These are phyloP conservation scores for Plasmopara viticola DNA, from an alignment of 352 stramenopile species.

Conservation along the genomic window DNA sequence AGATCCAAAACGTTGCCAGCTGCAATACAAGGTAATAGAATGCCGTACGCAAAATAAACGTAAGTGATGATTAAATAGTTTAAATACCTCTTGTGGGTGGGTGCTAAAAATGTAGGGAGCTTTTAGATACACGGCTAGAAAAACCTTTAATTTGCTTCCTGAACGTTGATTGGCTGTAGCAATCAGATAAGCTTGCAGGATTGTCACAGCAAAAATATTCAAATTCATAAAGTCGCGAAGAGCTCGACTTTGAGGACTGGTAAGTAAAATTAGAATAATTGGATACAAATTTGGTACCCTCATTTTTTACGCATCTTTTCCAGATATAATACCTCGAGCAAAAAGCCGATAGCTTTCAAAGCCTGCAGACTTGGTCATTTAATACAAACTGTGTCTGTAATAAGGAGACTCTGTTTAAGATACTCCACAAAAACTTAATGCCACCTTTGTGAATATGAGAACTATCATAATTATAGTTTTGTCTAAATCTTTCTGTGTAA, in stretches of 20 bases:
- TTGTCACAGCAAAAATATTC: too few relatives aligned
- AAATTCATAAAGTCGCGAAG: too few relatives aligned
- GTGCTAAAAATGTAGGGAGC: too few relatives aligned
- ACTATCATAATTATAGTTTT: slow-evolving; percentile 1
- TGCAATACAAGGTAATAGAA: slow-evolving; percentile 78
- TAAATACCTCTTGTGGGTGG: too few relatives aligned
- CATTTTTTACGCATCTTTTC: slow-evolving; percentile 5
- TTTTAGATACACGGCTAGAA: too few relatives aligned
- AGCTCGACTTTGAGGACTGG: slow-evolving; percentile 28
- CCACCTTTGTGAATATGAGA: slow-evolving; percentile 1
- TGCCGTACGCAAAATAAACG: slow-evolving; percentile 82
- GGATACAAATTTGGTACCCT: neutral
- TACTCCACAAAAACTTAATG: slow-evolving; percentile 20
- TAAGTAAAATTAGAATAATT: slow-evolving; percentile 6
- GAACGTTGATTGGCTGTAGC: too few relatives aligned
- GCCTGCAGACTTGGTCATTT: slow-evolving; percentile 57
- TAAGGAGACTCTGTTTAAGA: slow-evolving; percentile 1
- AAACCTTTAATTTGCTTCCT: too few relatives aligned
- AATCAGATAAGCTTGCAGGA: too few relatives aligned
- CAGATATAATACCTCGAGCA: slow-evolving; percentile 30
- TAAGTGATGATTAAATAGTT: slow-evolving; percentile 90
- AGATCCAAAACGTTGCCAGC: slow-evolving; percentile 86
- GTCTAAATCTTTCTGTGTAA: slow-evolving; percentile 21
- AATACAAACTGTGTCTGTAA: slow-evolving; percentile 7
- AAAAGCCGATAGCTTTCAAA: slow-evolving; percentile 39